Base-by-base conservation (phyloP, 768 basidiomycete genomes). In the Tephrocybe sp. region DNA sequence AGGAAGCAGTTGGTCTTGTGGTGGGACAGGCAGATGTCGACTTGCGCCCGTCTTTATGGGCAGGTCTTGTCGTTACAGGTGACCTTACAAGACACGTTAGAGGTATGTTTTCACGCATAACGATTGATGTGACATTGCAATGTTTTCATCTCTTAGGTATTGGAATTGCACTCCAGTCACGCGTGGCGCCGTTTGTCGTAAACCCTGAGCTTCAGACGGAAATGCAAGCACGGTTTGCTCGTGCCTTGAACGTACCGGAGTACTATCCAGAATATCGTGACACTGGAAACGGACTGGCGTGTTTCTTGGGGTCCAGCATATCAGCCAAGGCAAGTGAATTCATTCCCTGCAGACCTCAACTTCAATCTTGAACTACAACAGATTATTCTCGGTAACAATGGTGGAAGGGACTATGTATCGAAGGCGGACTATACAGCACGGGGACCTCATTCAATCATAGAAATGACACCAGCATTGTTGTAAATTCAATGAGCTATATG, bases 221-320 rank as follows among this genome's bases (percentile, higher is more conserved):
- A 9, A 70, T 87, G 18, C 90, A 91, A 58, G 74, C 90, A n/a
- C 79, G 82, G 25, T 66, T 69, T 24, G 80, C 84, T 32, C 79
- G 83, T 19, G 73, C 83, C 5, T 63, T 91, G 42, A 78, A 71
- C 28, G 78, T 93, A 7, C 92, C 93, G 0, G 92, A 95, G 26
- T 95, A 94, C 66, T 97, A 92, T 63, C 86, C 88, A 7, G 92
- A 95, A 64, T 97, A 89, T 60, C 76, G 90, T 49, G 89, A 92
- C 42, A 89, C 83, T 36, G 92, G 91, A 2, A 89, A 92, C 45
- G 86, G 86, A 1, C 72, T 86, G 31, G 86, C 89, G 4, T 83
- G 86, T 9, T 94, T 92, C 72, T 68, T 94, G 49, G 92, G 92
- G 1, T 75, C 83, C 15, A 86, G 86, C 57, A 91, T 94, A 54